phyloP scores from a whole-genome alignment of 2,329 filamentous ascomycete species.

The Fusarium cicatricum region DNA sequence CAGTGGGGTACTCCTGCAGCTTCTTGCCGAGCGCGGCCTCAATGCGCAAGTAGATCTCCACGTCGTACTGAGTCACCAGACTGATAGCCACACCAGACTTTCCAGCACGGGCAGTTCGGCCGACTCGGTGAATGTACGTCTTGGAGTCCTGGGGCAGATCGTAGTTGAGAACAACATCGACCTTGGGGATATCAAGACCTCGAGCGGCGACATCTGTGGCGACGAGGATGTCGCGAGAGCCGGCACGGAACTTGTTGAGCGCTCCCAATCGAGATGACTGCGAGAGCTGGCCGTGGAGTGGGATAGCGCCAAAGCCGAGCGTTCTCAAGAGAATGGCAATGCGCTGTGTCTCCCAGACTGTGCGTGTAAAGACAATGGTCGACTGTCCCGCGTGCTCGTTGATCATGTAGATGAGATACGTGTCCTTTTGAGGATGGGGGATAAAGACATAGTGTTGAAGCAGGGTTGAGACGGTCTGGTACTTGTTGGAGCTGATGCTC shows the following conservation, averaged over 20 bases:
- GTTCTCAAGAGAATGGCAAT: conserved; percentile 82
- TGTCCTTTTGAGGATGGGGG: conserved; percentile 86
- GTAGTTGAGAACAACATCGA: conserved; percentile 87
- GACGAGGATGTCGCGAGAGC: conserved; percentile 84
- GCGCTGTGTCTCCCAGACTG: conserved; percentile 89
- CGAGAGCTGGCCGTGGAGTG: conserved; percentile 89
- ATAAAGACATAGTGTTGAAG: conserved; percentile 88
- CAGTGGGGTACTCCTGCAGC: conserved; percentile 71
- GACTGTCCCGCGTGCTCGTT: conserved; percentile 89
- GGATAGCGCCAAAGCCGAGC: conserved; percentile 89
- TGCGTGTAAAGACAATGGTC: conserved; percentile 89
- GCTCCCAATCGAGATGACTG: conserved; percentile 88
- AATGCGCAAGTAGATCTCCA: conserved; percentile 82
- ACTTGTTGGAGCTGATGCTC: conserved; percentile 81
- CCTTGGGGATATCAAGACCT: conserved; percentile 91
- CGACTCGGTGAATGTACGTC: conserved; percentile 90
- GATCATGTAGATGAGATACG: conserved; percentile 84
- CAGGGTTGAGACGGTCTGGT: conserved; percentile 90
- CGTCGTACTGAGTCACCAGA: conserved; percentile 87
- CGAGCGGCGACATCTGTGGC: conserved; percentile 94
- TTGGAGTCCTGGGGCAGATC: conserved; percentile 86
- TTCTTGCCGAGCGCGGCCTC: conserved; percentile 84
- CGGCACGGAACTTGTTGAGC: conserved; percentile 86
- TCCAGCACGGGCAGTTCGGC: conserved; percentile 86
- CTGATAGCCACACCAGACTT: conserved; percentile 83